These are phyloP conservation scores for Fusarium sp. DNA, from an alignment of 2,329 filamentous ascomycete genomes.

Conservation along the genomic window DNA sequence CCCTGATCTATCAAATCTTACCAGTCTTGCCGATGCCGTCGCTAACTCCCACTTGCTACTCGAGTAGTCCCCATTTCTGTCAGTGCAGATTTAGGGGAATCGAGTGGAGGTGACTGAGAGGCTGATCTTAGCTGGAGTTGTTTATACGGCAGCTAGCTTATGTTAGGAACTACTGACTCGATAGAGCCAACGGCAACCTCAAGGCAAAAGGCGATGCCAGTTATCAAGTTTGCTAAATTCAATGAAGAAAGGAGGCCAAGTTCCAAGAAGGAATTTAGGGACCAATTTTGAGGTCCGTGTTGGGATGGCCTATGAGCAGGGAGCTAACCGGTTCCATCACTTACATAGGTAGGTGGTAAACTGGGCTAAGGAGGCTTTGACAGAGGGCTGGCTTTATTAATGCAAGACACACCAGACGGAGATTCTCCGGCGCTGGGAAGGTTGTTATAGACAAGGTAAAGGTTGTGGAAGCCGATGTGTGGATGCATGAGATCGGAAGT, in stretches of 20 bases:
- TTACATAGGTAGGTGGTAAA: background rate
- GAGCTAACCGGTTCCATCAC: conserved; percentile 3
- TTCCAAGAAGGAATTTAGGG: background rate
- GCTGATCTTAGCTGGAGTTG: conserved; percentile 28
- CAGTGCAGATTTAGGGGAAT: conserved; percentile 21
- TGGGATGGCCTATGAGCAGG: conserved; percentile 10
- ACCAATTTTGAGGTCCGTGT: conserved; percentile 16
- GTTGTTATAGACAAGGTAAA: conserved; percentile 2
- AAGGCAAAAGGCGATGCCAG: conserved; percentile 11
- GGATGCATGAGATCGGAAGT: conserved; percentile 15
- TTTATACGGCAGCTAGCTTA: conserved; percentile 38
- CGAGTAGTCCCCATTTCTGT: background rate
- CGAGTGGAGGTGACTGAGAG: conserved; percentile 20
- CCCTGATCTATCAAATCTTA: conserved; percentile 20
- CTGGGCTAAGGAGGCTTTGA: background rate
- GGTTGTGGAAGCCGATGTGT: conserved; percentile 24
- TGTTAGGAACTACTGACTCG: conserved; percentile 37
- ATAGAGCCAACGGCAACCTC: conserved; percentile 8
- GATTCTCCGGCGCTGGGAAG: conserved; percentile 29
- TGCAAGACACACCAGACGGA: conserved; percentile 24
- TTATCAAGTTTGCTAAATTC: conserved; percentile 2
- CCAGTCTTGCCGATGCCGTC: conserved; percentile 9
- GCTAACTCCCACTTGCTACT: conserved; percentile 2
- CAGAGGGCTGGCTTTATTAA: background rate
- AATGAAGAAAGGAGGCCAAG: conserved; percentile 10